A percentile compares a stretch with the other conserved stretches of the same genome.
Conservation (phyloP, 805 yeast genomes). For the Grigorovia jiainica region DNA sequence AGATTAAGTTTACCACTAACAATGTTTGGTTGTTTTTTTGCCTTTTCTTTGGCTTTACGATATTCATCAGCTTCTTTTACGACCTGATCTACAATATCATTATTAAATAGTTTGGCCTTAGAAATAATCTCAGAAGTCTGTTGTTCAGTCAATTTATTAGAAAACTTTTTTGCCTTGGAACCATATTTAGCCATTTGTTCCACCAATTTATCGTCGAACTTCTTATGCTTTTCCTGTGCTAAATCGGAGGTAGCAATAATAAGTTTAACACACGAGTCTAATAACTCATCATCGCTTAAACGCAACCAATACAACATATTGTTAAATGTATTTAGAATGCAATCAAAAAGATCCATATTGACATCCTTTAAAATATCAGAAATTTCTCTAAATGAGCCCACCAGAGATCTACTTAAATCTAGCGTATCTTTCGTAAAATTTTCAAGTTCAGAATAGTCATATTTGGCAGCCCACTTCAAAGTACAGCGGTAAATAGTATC, state of each 20-base stretch:
- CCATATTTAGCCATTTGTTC: conserved; percentile 55
- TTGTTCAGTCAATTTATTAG: conserved; percentile 57
- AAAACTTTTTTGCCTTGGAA: conserved; percentile 53
- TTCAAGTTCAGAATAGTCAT: conserved; percentile 46
- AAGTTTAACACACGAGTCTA: conserved; percentile 57
- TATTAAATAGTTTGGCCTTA: conserved; percentile 49
- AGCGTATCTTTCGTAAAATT: conserved; percentile 83
- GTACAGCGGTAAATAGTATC: conserved; percentile 60
- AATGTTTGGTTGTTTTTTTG: conserved; percentile 4
- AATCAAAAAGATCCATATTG: conserved; percentile 35
- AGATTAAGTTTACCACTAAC: background rate
- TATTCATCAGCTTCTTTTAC: conserved; percentile 34
- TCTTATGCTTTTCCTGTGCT: conserved; percentile 44
- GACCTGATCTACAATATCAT: conserved; percentile 43
- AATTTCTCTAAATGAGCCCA: conserved; percentile 56
- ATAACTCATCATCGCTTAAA: conserved; percentile 65
- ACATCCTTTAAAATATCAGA: conserved; percentile 30
- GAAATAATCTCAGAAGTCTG: conserved; percentile 57
- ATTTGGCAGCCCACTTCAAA: conserved; percentile 62
- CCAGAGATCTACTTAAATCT: conserved; percentile 60
- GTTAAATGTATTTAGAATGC: conserved; percentile 53
- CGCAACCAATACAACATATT: conserved; percentile 73
- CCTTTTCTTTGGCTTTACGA: conserved; percentile 24
- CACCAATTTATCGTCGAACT: conserved; percentile 44
- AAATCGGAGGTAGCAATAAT: conserved; percentile 58